Percentiles rank a stretch among this genome's conserved stretches.
Conservation (phyloP, 2,329 filamentous ascomycete species). For the Trichoderma aggressivum region DNA sequence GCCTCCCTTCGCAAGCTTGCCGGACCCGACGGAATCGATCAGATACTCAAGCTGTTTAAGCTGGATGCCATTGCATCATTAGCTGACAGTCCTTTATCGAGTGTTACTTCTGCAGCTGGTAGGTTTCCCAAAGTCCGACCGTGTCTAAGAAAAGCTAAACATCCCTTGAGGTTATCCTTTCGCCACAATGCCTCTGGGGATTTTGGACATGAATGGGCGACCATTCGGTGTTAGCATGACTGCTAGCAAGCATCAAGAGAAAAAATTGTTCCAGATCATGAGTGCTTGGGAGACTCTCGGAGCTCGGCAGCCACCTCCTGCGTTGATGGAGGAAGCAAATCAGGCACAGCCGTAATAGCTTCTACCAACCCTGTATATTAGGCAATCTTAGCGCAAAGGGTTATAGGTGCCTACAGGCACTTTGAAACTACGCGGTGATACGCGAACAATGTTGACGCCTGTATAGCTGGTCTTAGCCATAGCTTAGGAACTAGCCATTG, state of each 20-base stretch:
- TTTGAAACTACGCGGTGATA: neutral
- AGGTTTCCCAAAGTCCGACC: neutral
- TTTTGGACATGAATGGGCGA: neutral
- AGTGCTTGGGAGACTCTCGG: neutral
- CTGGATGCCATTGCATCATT: neutral
- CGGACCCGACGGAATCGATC: neutral
- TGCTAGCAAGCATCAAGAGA: neutral
- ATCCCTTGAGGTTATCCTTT: neutral
- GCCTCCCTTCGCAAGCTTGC: neutral
- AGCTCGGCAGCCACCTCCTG: neutral
- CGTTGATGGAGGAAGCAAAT: neutral
- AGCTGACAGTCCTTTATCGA: neutral
- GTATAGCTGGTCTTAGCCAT: neutral
- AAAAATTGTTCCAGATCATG: neutral
- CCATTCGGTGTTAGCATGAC: neutral
- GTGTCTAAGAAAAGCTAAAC: neutral
- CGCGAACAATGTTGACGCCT: neutral
- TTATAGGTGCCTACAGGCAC: neutral
- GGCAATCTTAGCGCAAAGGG: too few relatives aligned
- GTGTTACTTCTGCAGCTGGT: neutral
- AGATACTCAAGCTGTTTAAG: neutral
- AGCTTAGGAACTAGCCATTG: neutral
- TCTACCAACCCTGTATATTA: too few relatives aligned
- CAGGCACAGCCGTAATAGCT: neutral
- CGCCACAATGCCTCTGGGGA: neutral